A percentile compares a stretch with the other conserved stretches of the same genome.
Evolutionary conservation across 345 rosid species (phyloP).

Genomic region (Orychophragmus violaceus): DNA sequence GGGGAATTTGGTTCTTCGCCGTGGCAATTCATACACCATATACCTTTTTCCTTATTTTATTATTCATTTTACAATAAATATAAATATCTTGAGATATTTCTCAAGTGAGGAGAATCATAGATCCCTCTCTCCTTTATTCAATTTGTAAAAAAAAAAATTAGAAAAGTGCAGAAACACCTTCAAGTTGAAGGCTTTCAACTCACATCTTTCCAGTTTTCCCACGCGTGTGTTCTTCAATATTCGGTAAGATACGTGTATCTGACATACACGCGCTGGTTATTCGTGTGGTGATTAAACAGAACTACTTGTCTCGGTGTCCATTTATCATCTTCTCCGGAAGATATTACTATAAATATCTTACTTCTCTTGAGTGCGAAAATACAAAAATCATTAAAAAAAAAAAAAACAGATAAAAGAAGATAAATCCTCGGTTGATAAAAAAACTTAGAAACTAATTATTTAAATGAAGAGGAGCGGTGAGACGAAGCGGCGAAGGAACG

Average conservation of each 20-base stretch:
- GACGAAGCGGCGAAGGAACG: slow-evolving; percentile 28
- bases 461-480: slow-evolving; percentile 27
- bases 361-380: slow-evolving; percentile 7
- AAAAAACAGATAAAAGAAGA: neutral
- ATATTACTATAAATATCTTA: slow-evolving; percentile 31
- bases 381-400: neutral
- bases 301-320: slow-evolving; percentile 20
- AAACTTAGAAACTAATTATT: neutral
- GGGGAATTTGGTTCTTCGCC: slow-evolving; percentile 17
- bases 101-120: neutral
- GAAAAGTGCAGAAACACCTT: slow-evolving; percentile 29
- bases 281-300: neutral
- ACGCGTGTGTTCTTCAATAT: slow-evolving; percentile 13
- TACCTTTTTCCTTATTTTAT: neutral
- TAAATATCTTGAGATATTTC: slow-evolving; percentile 32
- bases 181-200: slow-evolving; percentile 7
- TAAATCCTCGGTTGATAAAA: neutral
- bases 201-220: neutral
- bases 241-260: neutral
- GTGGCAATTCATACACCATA: slow-evolving; percentile 27
- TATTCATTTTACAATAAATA: neutral
- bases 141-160: neutral
- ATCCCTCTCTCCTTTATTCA: slow-evolving; percentile 17
- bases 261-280: neutral
- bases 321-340: slow-evolving; percentile 6